These are phyloP conservation scores for Heliamphora exappendiculata DNA, from an alignment of 148 eudicot genomes.

Conservation along the genomic window DNA sequence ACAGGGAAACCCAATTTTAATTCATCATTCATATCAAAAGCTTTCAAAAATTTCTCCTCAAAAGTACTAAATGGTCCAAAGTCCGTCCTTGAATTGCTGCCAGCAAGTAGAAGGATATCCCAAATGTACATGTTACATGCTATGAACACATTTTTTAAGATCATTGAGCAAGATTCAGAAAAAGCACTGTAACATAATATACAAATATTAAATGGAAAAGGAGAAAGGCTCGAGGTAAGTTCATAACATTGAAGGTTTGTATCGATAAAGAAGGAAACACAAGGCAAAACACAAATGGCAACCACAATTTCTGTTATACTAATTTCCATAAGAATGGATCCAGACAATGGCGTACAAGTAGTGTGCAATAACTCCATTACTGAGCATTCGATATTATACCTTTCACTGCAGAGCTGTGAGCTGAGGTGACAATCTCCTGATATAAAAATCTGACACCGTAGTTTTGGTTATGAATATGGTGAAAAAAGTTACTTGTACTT, in stretches of 20 bases:
- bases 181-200: neutral
- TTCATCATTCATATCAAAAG: neutral
- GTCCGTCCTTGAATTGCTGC: neutral
- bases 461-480: conserved; percentile 27
- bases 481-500: conserved; percentile 7
- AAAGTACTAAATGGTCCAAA: neutral
- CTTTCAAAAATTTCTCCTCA: neutral
- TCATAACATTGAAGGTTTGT: neutral
- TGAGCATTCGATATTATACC: conserved; percentile 32
- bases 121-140: neutral
- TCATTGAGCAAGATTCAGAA: neutral
- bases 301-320: neutral
- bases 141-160: neutral
- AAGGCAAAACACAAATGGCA: neutral
- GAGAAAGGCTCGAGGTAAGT: conserved; percentile 1
- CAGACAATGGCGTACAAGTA: neutral
- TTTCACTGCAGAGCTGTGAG: conserved; percentile 94
- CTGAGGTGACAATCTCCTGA: conserved; percentile 53
- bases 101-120: neutral
- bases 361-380: neutral
- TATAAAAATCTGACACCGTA: conserved; percentile 32
- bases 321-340: neutral
- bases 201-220: neutral
- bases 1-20: conserved; percentile 9
- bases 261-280: neutral